phyloP scores from a whole-genome alignment of 176 grass and related monocot genomes.

The Rhipidocladum racemiflorum region DNA sequence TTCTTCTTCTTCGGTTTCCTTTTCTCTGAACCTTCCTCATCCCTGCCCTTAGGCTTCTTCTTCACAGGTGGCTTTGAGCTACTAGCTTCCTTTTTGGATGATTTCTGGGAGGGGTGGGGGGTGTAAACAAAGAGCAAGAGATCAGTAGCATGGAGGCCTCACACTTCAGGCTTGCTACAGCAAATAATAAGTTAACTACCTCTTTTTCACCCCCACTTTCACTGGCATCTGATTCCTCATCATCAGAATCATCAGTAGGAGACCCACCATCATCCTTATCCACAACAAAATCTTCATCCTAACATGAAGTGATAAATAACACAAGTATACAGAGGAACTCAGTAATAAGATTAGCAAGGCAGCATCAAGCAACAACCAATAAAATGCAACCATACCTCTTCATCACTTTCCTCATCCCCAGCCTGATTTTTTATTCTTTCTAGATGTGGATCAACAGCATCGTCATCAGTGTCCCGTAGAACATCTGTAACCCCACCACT shows the following conservation, averaged over 20 bases:
- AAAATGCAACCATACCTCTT: conserved; percentile 64
- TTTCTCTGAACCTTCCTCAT: conserved; percentile 79
- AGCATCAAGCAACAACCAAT: conserved; percentile 29
- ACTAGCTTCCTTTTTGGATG: conserved; percentile 70
- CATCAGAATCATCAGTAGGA: conserved; percentile 93
- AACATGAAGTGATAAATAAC: conserved; percentile 8
- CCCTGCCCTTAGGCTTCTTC: conserved; percentile 69
- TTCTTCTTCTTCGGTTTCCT: conserved; percentile 91
- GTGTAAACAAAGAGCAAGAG: neutral
- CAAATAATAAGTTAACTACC: conserved; percentile 37
- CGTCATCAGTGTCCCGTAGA: conserved; percentile 71
- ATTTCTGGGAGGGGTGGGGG: conserved; percentile 64
- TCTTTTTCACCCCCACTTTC: conserved; percentile 79
- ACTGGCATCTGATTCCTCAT: conserved; percentile 87
- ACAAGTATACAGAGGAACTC: neutral
- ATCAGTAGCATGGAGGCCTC: conserved; percentile 9
- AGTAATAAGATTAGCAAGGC: conserved; percentile 14
- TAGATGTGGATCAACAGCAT: conserved; percentile 83
- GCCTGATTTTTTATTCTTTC: conserved; percentile 75
- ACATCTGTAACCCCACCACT: conserved; percentile 64
- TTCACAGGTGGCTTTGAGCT: conserved; percentile 67
- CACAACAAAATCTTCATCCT: conserved; percentile 99
- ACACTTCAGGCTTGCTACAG: conserved; percentile 1
- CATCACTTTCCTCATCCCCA: conserved; percentile 88
- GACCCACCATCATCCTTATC: conserved; percentile 96